A percentile compares a stretch with the other conserved stretches of the same genome.
These are phyloP conservation scores for Ophiocytium majus DNA, from an alignment of 352 stramenopile species.

Conservation along the genomic window DNA sequence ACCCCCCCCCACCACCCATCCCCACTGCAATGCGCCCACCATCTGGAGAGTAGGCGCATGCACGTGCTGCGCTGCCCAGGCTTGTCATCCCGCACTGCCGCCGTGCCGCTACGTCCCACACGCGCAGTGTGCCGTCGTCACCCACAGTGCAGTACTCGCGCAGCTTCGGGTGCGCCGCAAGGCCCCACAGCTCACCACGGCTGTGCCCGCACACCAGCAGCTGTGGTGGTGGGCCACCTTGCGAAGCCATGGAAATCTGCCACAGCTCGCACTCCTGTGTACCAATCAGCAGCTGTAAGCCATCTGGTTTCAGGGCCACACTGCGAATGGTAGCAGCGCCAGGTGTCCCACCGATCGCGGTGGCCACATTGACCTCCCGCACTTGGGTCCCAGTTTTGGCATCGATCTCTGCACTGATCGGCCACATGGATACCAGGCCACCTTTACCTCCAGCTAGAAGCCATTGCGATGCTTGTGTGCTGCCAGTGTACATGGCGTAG, in stretches of 20 bases:
- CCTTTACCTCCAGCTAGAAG: neutral
- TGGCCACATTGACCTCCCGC: neutral
- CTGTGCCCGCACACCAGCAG: conserved; percentile 60
- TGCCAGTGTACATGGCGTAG: neutral
- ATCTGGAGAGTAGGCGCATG: conserved; percentile 51
- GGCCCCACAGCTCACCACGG: conserved; percentile 71
- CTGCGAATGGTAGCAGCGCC: neutral
- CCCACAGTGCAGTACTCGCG: conserved; percentile 73
- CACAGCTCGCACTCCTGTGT: conserved; percentile 66
- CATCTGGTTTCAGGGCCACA: conserved; percentile 18
- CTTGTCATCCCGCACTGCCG: conserved; percentile 54
- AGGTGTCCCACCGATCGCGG: neutral
- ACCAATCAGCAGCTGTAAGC: conserved; percentile 55
- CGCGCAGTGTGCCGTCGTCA: conserved; percentile 74
- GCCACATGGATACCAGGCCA: neutral
- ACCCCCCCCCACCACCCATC: conserved; percentile 34
- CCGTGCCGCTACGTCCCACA: conserved; percentile 73
- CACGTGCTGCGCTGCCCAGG: conserved; percentile 22
- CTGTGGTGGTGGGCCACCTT: neutral
- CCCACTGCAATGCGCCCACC: conserved; percentile 50
- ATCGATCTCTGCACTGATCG: neutral
- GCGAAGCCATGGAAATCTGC: conserved; percentile 65
- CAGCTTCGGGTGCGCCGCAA: conserved; percentile 71
- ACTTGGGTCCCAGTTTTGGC: neutral
- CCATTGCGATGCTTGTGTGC: neutral